Conservation (phyloP, 140 eudicot species). For the Bidens hawaiensis region DNA sequence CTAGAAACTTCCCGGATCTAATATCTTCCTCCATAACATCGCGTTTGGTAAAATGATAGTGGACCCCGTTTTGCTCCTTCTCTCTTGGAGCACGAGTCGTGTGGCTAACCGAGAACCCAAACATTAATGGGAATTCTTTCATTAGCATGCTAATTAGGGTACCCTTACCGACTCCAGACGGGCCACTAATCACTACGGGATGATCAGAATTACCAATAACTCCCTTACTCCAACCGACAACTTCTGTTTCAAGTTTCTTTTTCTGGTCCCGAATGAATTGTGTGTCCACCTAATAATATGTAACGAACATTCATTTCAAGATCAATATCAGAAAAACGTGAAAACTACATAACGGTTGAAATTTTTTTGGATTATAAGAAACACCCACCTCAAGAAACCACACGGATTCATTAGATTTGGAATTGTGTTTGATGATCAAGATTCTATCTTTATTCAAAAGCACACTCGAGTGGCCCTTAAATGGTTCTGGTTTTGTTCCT, state of each 20-base stretch:
- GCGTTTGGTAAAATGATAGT: conserved; percentile 68
- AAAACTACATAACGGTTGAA: neutral
- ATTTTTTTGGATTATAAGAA: neutral
- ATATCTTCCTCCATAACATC: conserved; percentile 75
- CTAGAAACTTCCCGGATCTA: conserved; percentile 69
- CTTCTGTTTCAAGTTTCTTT: conserved; percentile 48
- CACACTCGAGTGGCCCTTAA: conserved; percentile 44
- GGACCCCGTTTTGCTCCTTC: conserved; percentile 67
- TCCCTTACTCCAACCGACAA: conserved; percentile 96
- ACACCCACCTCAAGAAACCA: conserved; percentile 93
- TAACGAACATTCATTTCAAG: neutral
- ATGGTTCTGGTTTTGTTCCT: conserved; percentile 65
- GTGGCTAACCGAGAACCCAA: conserved; percentile 98
- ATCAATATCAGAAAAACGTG: neutral
- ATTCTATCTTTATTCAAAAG: conserved; percentile 58
- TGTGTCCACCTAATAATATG: conserved; percentile 57
- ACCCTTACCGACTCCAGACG: conserved; percentile 99
- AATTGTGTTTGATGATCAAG: conserved; percentile 57
- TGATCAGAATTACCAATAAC: conserved; percentile 61
- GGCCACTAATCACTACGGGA: conserved; percentile 90
- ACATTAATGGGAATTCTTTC: conserved; percentile 82
- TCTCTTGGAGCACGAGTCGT: conserved; percentile 93
- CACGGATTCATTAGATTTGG: conserved; percentile 46
- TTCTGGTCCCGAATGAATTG: conserved; percentile 61
- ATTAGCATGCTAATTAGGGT: conserved; percentile 72